phyloP scores from a whole-genome alignment of 202 grass and related monocot genomes.

The Miscanthus sacchariflorus region DNA sequence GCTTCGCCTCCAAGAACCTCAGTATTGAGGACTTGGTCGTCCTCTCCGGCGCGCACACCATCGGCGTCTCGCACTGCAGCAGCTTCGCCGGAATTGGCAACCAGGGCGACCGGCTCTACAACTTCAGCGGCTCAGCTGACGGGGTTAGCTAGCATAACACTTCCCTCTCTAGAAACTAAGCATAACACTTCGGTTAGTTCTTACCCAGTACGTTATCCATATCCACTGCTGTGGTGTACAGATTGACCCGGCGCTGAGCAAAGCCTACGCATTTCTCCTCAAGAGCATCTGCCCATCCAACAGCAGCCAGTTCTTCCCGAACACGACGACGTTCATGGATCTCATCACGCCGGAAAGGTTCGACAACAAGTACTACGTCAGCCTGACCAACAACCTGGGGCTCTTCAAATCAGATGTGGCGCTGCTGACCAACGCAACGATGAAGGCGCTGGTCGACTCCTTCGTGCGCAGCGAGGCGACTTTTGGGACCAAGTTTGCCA shows the following conservation, averaged over 20 bases:
- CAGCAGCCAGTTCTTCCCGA: constrained; percentile 45
- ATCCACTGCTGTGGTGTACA: neutral
- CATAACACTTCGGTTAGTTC: no score
- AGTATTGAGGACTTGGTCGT: constrained; percentile 58
- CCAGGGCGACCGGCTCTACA: constrained; percentile 44
- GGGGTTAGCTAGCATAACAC: neutral
- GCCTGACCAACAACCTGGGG: constrained; percentile 51
- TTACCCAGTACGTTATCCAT: no score
- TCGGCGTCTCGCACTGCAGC: constrained; percentile 68
- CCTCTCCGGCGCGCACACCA: constrained; percentile 71
- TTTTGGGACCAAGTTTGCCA: constrained; percentile 49
- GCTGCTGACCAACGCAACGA: constrained; percentile 53
- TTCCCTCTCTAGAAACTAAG: no score
- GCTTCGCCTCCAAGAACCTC: constrained; percentile 65
- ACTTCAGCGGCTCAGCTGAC: constrained; percentile 46
- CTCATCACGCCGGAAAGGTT: constrained; percentile 50
- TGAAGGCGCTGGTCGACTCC: constrained; percentile 47
- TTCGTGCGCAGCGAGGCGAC: constrained; percentile 47
- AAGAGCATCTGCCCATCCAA: constrained; percentile 51
- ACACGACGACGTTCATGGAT: constrained; percentile 49
- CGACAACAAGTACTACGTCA: constrained; percentile 83
- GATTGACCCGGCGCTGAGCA: constrained; percentile 55
- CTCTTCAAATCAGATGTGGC: constrained; percentile 62
- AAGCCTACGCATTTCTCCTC: constrained; percentile 63
- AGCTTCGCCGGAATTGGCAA: constrained; percentile 15